These are phyloP conservation scores for Clonostachys byssicola DNA, from an alignment of 2,329 filamentous ascomycete genomes.

Conservation along the genomic window DNA sequence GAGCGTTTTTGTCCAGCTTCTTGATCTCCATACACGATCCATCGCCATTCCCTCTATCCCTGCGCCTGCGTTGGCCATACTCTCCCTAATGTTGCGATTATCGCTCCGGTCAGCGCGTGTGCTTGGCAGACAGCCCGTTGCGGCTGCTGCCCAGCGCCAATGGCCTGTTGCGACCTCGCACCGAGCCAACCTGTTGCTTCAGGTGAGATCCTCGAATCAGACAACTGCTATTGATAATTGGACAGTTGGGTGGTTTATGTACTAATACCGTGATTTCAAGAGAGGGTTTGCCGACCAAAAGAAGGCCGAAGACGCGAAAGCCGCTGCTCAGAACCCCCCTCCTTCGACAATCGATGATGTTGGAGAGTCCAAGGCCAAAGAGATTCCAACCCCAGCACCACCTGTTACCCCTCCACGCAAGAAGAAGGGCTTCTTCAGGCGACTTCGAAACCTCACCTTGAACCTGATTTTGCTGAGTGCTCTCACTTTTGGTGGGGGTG, in stretches of 20 bases:
- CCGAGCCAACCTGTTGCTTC: slow-evolving; percentile 20
- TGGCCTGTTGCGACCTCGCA: slow-evolving; percentile 41
- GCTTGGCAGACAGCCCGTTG: slow-evolving; percentile 49
- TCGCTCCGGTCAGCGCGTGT: slow-evolving; percentile 62
- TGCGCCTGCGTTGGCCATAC: slow-evolving; percentile 31
- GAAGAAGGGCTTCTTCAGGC: slow-evolving; percentile 65
- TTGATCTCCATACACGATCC: slow-evolving; percentile 1
- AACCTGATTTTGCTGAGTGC: slow-evolving; percentile 73
- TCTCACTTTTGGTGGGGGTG: slow-evolving; percentile 78
- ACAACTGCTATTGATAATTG: too few relatives aligned
- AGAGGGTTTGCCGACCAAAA: background rate
- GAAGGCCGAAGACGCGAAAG: slow-evolving; percentile 3
- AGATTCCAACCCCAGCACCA: slow-evolving; percentile 22
- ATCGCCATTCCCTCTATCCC: slow-evolving; percentile 21
- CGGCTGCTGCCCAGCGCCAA: slow-evolving; percentile 51
- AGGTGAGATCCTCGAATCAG: slow-evolving; percentile 14
- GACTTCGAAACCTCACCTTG: slow-evolving; percentile 73
- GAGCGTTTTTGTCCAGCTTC: slow-evolving; percentile 33
- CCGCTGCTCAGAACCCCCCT: slow-evolving; percentile 1
- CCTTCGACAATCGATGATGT: slow-evolving; percentile 11
- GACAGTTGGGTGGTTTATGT: too few relatives aligned
- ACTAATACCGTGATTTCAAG: too few relatives aligned
- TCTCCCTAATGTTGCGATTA: slow-evolving; percentile 64
- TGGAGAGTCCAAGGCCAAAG: slow-evolving; percentile 8
- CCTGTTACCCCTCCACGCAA: slow-evolving; percentile 33